Base-by-base conservation (phyloP, 2,329 filamentous ascomycete species). In the Xylogone sp. region DNA sequence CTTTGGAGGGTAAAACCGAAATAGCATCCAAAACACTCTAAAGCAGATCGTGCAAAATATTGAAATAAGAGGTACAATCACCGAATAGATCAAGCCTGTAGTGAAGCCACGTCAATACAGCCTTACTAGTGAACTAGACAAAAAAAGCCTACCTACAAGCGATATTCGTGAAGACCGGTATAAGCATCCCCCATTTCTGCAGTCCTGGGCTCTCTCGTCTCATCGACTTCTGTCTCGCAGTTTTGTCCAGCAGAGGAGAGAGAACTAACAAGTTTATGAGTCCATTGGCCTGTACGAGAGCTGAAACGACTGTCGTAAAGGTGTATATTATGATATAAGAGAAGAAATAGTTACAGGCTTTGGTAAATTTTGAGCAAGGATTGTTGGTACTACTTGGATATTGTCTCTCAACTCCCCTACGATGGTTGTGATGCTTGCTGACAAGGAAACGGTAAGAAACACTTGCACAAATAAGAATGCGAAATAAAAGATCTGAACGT, bases 401-500 rank as follows among this genome's bases (percentile, higher is more conserved):
- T 31, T 39, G 21, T 43, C 43, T 29, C 29, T 48, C n/a, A 60
- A 46, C 43, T 57, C 49, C 52, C 24, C 22, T 22, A 58, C 48
- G 34, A 57, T 55, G 42, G 46, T 58, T 18, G 53, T 56, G 39
- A 58, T 46, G 27, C 56, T 51, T 18, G 50, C 48, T 29, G 48
- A 60, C 10, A 58, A 46, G 1, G 82, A 82, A 42, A 86, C 82
- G 22, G 87, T 80, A 45, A 88, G 69, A 67, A 88, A 88, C 54
- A 87, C 67, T 63, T 87, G 82, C 27, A 88, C 78, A 64, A 88
- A 87, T 18, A 87, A 71, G 65, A 88, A 88, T 21, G 77, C 77
- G 61, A 88, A 88, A 66, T 85, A 88, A 67, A 84, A 87, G 53
- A 77, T 77, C 62, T 87, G 83, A 2, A 87, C 81, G 27, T 57